Base-by-base conservation (phyloP, 306 rosid species). In the Quercus alba region DNA sequence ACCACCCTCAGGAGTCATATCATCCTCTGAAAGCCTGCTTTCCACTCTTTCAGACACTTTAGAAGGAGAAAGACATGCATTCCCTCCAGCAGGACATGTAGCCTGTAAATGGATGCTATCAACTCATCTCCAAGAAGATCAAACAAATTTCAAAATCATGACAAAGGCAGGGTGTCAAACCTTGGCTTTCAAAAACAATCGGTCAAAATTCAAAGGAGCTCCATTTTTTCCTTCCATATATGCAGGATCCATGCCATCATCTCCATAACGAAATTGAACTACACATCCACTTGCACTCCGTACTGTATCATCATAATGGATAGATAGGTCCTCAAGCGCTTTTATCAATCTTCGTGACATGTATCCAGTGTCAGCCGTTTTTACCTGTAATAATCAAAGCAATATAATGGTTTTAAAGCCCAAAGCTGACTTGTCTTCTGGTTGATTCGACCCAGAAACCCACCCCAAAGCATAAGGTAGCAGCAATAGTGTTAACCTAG, bases 301-400 rank as follows among this genome's bases (percentile, higher is more conserved):
- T 74, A 94, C 99, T 0, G 99, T 90, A 85, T 80, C 80, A 81
- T 94, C 99, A 69, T 93, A 94, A 80, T 93, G 94, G 81, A 94
- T 82, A 81, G 85, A 91, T 76, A 94, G 82, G 70, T 94, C 99
- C 83, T 94, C 99, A 49, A 94, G 73, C 72, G 94, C 87, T 85
- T 94, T 94, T 70, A 93, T 91, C 83, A 94, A 86, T 80, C 93
- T 88, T 78, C 99, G 97, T 30, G 99, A 94, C 99, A 94, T 91
- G 76, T 94, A 94, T 61, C 99, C 99, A 58, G 97, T 93, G 66
- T 94, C 99, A 72, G 99, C 99, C 77, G 99, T 94, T 94, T 94
- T 94, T 54, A 94, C 99, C 97, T 94, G 90, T 81, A 88, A 78
- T 28, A 67, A 46, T 41, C 67, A 55, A 44, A 84, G 72, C 38